These are phyloP conservation scores for Fraxinus platypoda DNA, from an alignment of 305 asterid species.

Conservation along the genomic window DNA sequence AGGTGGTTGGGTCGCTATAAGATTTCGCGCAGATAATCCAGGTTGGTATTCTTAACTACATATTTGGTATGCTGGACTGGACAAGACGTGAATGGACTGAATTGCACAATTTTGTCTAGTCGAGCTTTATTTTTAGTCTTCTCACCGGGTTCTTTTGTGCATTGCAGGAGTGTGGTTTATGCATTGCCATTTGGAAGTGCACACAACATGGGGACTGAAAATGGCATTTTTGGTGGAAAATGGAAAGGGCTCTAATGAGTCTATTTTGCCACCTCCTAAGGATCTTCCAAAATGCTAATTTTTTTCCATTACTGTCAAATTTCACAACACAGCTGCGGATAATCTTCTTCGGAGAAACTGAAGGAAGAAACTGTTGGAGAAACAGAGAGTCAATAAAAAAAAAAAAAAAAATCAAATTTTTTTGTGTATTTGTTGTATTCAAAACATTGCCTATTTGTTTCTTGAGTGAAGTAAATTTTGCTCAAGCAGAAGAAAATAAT, in stretches of 20 bases:
- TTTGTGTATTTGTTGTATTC: not conserved
- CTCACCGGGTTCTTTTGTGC: not conserved
- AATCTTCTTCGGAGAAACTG: not conserved
- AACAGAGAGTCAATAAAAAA: not conserved
- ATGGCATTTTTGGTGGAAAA: constrained; percentile 89
- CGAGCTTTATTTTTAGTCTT: not conserved
- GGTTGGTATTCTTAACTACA: constrained; percentile 32
- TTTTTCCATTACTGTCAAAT: not conserved
- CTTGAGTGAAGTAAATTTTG: constrained; percentile 37
- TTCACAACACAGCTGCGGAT: constrained; percentile 6
- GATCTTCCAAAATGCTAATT: constrained; percentile 72
- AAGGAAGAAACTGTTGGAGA: not conserved
- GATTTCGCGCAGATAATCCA: constrained; percentile 85
- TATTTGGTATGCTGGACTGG: not conserved
- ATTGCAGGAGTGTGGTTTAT: constrained; percentile 76
- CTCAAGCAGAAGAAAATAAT: constrained; percentile 42
- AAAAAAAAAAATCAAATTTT: not conserved
- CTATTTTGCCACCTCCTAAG: constrained; percentile 75
- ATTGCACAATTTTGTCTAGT: not conserved
- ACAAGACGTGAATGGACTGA: not conserved
- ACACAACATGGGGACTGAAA: constrained; percentile 87
- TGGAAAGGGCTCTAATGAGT: constrained; percentile 68
- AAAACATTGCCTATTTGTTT: constrained; percentile 25
- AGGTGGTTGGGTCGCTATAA: constrained; percentile 88
- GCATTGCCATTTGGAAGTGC: constrained; percentile 89